These are phyloP conservation scores for Coemansia sp. DNA, from an alignment of 192 early-diverging fungal genomes.

Conservation along the genomic window DNA sequence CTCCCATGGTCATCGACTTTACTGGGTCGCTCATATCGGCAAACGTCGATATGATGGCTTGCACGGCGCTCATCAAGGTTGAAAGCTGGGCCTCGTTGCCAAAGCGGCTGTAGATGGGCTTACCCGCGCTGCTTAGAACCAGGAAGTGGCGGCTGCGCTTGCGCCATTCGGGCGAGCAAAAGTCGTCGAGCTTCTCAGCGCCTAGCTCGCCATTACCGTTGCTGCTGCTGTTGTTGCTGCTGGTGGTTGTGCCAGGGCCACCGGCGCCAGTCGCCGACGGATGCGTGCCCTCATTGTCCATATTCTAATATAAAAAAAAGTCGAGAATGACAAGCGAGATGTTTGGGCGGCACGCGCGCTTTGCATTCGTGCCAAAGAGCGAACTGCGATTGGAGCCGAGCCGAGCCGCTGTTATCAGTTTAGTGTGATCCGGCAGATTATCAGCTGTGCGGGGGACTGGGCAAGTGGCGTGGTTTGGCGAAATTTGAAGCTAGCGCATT, in stretches of 20 bases:
- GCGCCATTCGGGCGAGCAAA: constrained; percentile 43
- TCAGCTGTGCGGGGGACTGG: too few species aligned
- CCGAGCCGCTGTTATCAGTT: neutral
- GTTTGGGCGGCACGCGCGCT: too few species aligned
- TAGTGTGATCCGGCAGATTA: constrained; percentile 3
- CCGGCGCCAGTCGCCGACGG: neutral
- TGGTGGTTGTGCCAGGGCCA: neutral
- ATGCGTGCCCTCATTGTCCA: neutral
- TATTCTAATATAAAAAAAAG: neutral
- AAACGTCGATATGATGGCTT: constrained; percentile 88
- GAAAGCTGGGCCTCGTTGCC: constrained; percentile 90
- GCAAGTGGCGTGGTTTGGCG: too few species aligned
- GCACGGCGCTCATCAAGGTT: constrained; percentile 86
- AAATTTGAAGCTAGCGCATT: neutral
- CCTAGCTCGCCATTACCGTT: neutral
- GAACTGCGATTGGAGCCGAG: neutral
- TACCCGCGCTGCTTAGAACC: constrained; percentile 90
- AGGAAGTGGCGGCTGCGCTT: constrained; percentile 83
- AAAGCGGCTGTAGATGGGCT: constrained; percentile 93
- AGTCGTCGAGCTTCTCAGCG: constrained; percentile 49
- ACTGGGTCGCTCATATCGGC: constrained; percentile 79
- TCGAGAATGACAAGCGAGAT: neutral
- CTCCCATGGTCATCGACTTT: constrained; percentile 62
- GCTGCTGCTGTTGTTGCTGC: neutral
- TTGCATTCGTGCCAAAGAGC: neutral